Evolutionary conservation across 345 rosid species (phyloP).

Genomic region (Arabis hirsuta): DNA sequence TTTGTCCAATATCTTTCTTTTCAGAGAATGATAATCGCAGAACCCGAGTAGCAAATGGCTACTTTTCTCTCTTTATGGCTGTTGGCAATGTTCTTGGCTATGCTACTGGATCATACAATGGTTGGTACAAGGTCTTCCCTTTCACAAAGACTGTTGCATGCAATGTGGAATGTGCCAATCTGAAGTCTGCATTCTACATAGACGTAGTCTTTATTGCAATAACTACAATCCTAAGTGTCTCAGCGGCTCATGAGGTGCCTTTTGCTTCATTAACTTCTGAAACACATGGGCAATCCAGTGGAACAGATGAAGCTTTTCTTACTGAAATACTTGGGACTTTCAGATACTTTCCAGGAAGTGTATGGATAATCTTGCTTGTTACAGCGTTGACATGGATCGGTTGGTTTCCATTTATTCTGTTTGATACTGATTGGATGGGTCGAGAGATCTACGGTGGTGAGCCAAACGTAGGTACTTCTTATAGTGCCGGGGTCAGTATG

Average conservation of each 20-base stretch:
- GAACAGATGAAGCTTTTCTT: conserved; percentile 76
- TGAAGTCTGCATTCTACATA: conserved; percentile 89
- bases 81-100: conserved; percentile 90
- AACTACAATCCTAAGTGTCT: conserved; percentile 65
- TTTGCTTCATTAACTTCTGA: conserved; percentile 48
- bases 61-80: conserved; percentile 94
- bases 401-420: conserved; percentile 91
- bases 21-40: conserved; percentile 88
- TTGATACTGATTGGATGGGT: conserved; percentile 99
- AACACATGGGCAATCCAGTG: conserved; percentile 54
- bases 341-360: conserved; percentile 61
- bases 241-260: conserved; percentile 77
- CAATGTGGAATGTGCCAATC: conserved; percentile 81
- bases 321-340: conserved; percentile 93
- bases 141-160: conserved; percentile 81
- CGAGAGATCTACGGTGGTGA: conserved; percentile 87
- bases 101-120: conserved; percentile 87
- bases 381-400: conserved; percentile 91
- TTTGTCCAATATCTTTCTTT: conserved; percentile 36
- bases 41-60: conserved; percentile 92
- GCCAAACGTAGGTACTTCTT: conserved; percentile 71
- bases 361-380: conserved; percentile 75
- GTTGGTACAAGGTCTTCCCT: conserved; percentile 85
- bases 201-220: conserved; percentile 68
- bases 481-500: conserved; percentile 83